Evolutionary conservation across 2,329 filamentous ascomycete genomes (phyloP), one percentile per base, ranked within the genome.

Genomic region (Colletotrichum sp.): DNA sequence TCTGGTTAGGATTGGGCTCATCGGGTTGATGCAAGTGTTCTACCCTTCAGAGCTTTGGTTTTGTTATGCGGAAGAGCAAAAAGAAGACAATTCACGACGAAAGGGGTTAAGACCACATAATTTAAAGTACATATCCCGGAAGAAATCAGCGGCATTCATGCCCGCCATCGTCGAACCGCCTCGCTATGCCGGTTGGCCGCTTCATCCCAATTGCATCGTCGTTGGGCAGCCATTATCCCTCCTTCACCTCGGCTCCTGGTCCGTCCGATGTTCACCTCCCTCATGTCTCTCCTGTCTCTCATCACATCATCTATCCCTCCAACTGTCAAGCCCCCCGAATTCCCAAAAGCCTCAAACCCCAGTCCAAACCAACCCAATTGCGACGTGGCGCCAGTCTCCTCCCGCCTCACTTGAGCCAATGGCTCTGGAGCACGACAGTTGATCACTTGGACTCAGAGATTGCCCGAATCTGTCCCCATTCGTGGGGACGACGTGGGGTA

Each of bases 361-460:
- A 55, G 70, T 65, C 44, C 63, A 48, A 18, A 39, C 44, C 65
- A 52, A 77, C 74, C 77, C 76, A 75, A 78, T 67, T 69, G 69
- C 75, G 77, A 78, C 77, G 77, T 78, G 77, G 77, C 77, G 73
- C 77, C 76, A 77, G 65, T 72, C 57, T 75, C 18, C 32, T 77
- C 59, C 55, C 75, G 75, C 59, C 66, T 77, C 71, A 62, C 75
- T 74, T 36, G 62, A 48, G 48, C 77, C 75, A 78, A 77, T 77
- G 77, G 72, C 64, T 62, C 77, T 63, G 8, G 34, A 73, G 77
- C 71, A 76, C 69, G 75, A 78, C 39, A 65, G 60, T 77, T 69
- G 75, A 76, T 77, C 76, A 77, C 62, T 76, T 73, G 74, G 70
- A 60, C 59, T 73, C 55, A 28, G 68, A 68, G 65, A 72, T 30